Evolutionary conservation across 768 basidiomycete genomes (phyloP), one percentile per base, ranked within the genome.

Genomic region (Boletus pseudo-olivaceus): DNA sequence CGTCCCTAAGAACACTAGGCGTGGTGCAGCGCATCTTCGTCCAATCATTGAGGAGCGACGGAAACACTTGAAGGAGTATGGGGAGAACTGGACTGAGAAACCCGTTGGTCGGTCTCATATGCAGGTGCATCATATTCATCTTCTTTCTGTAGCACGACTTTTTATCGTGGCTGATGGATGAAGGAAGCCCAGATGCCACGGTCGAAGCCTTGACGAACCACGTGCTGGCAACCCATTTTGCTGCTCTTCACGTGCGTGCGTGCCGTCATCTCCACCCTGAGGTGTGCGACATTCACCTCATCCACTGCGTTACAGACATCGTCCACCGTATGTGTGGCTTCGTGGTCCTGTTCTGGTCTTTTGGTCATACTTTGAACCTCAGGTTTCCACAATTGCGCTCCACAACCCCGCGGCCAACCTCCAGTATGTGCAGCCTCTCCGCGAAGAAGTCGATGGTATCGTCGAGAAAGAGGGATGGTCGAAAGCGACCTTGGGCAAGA

Each of bases 11-110:
- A 51, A 53, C 10, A 42, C 56, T 2, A 48, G 44, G 4, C 57
- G 47, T 0, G 60, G 47, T 9, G n/a, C 57, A 8, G 42, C 43
- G 10, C 48, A 58, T 23, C 54, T 73, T 33, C 20, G 64, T 42
- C 67, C 71, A 4, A 56, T 73, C n/a, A 65, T 72, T 49, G 56
- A 65, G n/a, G 66, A 72, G 27, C 63, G 73, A 20, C 54, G 53
- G 23, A 35, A 49, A 7, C 54, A 61, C 37, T 37, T 65, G 46
- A 54, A 53, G 2, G 60, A 69, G 30, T 58, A 65, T 17, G 69
- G 71, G 3, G 52, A 58, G 1, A 56, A 67, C 2, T 70, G 69
- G 63, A 23, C 43, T 1, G 70, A 71, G 10, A 73, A 62, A 47
- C 68, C 73, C 1, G 74, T 75, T 20, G 2, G 73, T 62, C 15